These are phyloP conservation scores for Nakazawaea pomicola DNA, from an alignment of 805 yeast genomes.

Conservation along the genomic window DNA sequence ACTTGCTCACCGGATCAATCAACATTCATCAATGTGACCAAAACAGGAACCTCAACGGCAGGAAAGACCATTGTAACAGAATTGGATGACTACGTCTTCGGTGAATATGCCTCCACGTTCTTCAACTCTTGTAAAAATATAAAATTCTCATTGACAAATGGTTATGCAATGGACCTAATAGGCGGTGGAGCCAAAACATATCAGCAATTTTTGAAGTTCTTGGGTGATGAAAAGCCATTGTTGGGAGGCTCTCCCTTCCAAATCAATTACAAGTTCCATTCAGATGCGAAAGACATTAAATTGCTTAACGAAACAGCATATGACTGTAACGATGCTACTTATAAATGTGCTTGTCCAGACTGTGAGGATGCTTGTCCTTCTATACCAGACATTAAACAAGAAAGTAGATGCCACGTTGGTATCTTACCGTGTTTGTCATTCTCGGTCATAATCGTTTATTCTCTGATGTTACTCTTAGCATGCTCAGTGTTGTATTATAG, in stretches of 20 bases:
- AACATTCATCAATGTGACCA: conserved; percentile 62
- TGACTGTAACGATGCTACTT: conserved; percentile 59
- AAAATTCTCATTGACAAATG: conserved; percentile 91
- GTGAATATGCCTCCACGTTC: conserved; percentile 55
- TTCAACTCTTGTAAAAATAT: conserved; percentile 84
- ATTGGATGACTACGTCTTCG: conserved; percentile 56
- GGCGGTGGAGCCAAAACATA: conserved; percentile 95
- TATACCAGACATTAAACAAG: conserved; percentile 41
- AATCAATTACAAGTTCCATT: conserved; percentile 63
- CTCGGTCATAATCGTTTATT: conserved; percentile 48
- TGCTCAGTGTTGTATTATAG: not conserved
- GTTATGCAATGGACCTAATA: conserved; percentile 91
- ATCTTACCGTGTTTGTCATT: conserved; percentile 71
- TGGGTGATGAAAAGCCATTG: conserved; percentile 92
- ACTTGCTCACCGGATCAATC: conserved; percentile 88
- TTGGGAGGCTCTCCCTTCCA: conserved; percentile 96
- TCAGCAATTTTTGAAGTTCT: conserved; percentile 69
- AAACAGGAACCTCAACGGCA: conserved; percentile 41
- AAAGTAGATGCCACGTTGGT: conserved; percentile 49
- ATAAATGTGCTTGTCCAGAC: conserved; percentile 86
- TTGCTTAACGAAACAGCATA: conserved; percentile 24
- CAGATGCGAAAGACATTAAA: conserved; percentile 22
- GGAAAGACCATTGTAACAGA: conserved; percentile 62
- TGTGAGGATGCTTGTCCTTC: conserved; percentile 78
- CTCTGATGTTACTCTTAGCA: conserved; percentile 11